phyloP scores from a whole-genome alignment of 2,329 filamentous ascomycete genomes.

The Penicillium freii region DNA sequence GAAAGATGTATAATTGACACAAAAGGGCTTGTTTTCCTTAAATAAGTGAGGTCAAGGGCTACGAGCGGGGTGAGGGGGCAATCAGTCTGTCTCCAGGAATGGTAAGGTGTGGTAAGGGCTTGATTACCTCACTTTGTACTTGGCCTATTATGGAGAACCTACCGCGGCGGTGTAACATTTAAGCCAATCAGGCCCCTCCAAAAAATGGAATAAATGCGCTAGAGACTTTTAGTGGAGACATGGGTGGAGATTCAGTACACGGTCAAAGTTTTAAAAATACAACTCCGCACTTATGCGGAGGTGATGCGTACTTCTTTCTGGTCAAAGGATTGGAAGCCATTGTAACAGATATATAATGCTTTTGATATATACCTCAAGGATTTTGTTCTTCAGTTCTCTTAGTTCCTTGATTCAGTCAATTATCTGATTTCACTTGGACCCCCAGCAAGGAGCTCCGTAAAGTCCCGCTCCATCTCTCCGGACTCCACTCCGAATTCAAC shows the following conservation, averaged over 20 bases:
- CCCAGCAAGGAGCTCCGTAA: conserved; percentile 21
- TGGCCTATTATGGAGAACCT: conserved; percentile 3
- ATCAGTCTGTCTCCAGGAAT: not conserved
- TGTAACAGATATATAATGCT: not conserved
- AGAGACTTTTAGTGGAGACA: conserved; percentile 18
- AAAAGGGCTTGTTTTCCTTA: not conserved
- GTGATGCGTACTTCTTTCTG: not conserved
- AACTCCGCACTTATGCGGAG: conserved; percentile 18
- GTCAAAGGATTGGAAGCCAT: not conserved
- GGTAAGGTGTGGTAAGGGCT: not conserved
- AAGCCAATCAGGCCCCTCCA: conserved; percentile 1
- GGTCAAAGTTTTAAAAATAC: conserved; percentile 15
- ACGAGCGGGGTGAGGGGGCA: conserved; percentile 16
- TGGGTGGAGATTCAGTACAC: conserved; percentile 6
- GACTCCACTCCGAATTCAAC: conserved; percentile 18
- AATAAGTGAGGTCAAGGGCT: not conserved
- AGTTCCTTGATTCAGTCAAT: not conserved
- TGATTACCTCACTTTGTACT: not conserved
- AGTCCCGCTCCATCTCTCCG: conserved; percentile 21
- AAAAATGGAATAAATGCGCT: conserved; percentile 11
- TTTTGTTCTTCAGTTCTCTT: too few relatives aligned
- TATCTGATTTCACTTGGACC: not conserved
- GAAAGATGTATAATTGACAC: not conserved
- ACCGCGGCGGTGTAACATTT: conserved; percentile 12
- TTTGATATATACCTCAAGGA: not conserved